phyloP scores from a whole-genome alignment of 2,329 filamentous ascomycete genomes.

The Aspergillaceae sp. region DNA sequence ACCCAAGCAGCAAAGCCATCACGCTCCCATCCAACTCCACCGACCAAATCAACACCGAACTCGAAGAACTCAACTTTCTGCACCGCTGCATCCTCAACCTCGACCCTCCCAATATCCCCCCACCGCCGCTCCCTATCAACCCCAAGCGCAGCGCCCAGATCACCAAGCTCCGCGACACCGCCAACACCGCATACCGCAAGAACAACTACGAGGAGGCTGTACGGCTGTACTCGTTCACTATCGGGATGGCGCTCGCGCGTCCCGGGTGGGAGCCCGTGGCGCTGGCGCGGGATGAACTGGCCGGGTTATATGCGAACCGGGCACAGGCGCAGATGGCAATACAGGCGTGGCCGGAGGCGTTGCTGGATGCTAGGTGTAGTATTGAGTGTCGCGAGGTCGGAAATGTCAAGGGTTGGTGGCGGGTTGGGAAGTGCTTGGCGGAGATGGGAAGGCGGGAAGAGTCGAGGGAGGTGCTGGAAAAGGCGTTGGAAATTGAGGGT shows the following conservation, averaged over 20 bases:
- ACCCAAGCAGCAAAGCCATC: constrained; percentile 73
- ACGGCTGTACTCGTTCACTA: constrained; percentile 72
- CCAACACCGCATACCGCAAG: constrained; percentile 76
- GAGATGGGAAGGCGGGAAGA: constrained; percentile 88
- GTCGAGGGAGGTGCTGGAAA: constrained; percentile 67
- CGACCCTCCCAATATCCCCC: constrained; percentile 60
- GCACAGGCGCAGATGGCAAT: constrained; percentile 83
- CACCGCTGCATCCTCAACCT: constrained; percentile 63
- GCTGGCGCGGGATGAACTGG: constrained; percentile 75
- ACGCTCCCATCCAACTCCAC: constrained; percentile 40
- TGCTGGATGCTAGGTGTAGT: constrained; percentile 79
- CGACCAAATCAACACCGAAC: constrained; percentile 47
- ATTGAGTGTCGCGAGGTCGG: constrained; percentile 78
- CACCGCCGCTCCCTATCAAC: constrained; percentile 82
- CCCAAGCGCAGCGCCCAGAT: constrained; percentile 84
- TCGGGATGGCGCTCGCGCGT: constrained; percentile 77
- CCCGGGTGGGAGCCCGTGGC: constrained; percentile 82
- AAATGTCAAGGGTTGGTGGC: constrained; percentile 93
- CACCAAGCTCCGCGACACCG: constrained; percentile 80
- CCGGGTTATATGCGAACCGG: constrained; percentile 72
- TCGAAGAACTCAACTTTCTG: constrained; percentile 67
- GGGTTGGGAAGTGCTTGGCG: constrained; percentile 70
- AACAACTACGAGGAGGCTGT: constrained; percentile 65
- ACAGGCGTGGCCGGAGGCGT: constrained; percentile 73
- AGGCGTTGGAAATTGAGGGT: constrained; percentile 74